Evolutionary conservation across 768 basidiomycete species (phyloP), one percentile per base, ranked within the genome.

Genomic region (Austroboletus eburneus): DNA sequence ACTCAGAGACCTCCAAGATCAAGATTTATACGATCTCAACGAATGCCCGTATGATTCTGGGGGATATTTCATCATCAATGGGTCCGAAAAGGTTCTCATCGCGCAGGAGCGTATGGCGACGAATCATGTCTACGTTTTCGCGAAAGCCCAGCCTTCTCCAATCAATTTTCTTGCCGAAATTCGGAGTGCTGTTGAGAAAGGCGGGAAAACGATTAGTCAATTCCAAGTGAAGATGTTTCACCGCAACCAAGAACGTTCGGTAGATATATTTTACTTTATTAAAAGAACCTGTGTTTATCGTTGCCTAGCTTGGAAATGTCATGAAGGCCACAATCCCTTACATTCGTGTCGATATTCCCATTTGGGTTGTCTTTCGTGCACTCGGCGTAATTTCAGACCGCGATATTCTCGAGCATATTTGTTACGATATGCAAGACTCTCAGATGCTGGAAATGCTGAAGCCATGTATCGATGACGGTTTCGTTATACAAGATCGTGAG

Each of bases 91-190:
- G 68, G 96, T 99, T n/a, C 76, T 99, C 51, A 99, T 99, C 66
- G 96, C 96, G 2, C 96, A 99, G 67, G 96, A 99, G 66, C 84
- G 96, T 43, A 98, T 98, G 94, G 95, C 96, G 9, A 94, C 92
- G 20, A 99, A 99, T 71, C 94, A 96, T 61, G 96, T 99, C 55
- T 99, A 98, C 68, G 93, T 97, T 43, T 99, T 99, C 61, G 92
- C 94, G 42, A 99, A 98, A 69, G 91, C 91, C 0, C 91, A 95
- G 56, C 94, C 95, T 4, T 94, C 92, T 16, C 93, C 94, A 2
- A 89, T 96, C 57, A 91, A 84, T 54, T 96, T 95, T 70, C 79
- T 97, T 35, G 92, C 96, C 30, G 94, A 98, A 66, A 96, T 99
- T 67, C 86, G 95, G 50, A 93, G 91, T 67, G 92, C 93, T 5